These are phyloP conservation scores for Sabuloglossum arenarium DNA, from an alignment of 495 filamentous ascomycete species.

Conservation along the genomic window DNA sequence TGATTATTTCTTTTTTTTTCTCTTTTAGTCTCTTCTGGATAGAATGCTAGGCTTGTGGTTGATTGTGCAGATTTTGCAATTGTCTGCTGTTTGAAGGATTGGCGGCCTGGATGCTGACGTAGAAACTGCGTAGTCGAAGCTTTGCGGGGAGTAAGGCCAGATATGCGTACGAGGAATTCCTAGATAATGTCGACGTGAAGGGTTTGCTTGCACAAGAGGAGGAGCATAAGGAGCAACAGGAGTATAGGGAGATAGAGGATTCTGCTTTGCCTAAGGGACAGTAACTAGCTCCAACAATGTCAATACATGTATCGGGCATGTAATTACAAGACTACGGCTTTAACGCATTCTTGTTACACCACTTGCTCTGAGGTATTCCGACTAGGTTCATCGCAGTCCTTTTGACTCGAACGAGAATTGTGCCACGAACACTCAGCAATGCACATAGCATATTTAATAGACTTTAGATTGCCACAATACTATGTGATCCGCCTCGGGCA, in stretches of 20 bases:
- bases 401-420: no score
- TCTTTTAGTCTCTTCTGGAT: neutral
- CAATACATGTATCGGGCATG: neutral
- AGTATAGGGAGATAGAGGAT: neutral
- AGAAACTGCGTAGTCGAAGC: neutral
- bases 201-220: neutral
- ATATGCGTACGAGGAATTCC: conserved; percentile 1
- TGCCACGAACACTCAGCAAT: no score
- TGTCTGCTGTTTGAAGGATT: no score
- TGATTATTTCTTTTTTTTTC: neutral
- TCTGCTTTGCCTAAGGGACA: neutral
- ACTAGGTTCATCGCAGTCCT: no score
- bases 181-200: conserved; percentile 1
- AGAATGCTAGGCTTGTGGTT: no score
- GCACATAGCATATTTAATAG: neutral
- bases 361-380: no score
- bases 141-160: conserved; percentile 1
- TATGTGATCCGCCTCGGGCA: neutral
- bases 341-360: neutral
- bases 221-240: neutral
- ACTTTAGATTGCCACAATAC: neutral
- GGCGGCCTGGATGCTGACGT: no score
- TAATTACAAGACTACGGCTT: neutral
- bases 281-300: neutral
- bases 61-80: no score